phyloP scores from a whole-genome alignment of 352 stramenopile genomes.

The Globisporangium spinosum region DNA sequence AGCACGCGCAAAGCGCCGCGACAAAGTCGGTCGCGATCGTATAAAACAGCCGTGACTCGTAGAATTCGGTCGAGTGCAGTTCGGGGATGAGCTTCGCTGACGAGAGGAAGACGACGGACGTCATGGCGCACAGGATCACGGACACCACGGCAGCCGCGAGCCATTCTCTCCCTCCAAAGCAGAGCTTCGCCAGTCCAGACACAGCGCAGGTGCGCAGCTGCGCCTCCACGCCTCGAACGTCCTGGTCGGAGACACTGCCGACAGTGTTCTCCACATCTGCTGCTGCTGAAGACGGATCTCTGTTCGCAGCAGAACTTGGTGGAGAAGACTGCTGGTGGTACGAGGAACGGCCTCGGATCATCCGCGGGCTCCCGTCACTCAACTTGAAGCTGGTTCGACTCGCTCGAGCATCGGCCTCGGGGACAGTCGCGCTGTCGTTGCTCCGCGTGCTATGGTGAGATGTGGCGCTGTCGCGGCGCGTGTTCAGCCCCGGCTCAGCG shows the following conservation, averaged over 20 bases:
- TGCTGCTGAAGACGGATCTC: neutral
- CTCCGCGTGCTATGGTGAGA: constrained; percentile 29
- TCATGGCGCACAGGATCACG: constrained; percentile 25
- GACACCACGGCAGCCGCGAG: constrained; percentile 38
- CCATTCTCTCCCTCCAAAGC: constrained; percentile 39
- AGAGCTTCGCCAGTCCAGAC: constrained; percentile 19
- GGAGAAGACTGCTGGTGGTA: neutral
- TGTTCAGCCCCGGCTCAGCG: neutral
- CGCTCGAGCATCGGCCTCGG: constrained; percentile 1
- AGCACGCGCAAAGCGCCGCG: constrained; percentile 43
- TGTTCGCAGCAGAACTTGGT: neutral
- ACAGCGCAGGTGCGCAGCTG: constrained; percentile 29
- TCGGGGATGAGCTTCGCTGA: constrained; percentile 28
- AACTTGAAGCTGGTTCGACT: constrained; percentile 6
- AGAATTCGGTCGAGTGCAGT: constrained; percentile 48
- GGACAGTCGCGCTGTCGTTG: constrained; percentile 14
- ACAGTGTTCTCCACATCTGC: neutral
- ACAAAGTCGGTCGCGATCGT: constrained; percentile 58
- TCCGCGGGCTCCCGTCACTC: neutral
- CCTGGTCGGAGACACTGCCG: constrained; percentile 13
- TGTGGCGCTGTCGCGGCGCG: constrained; percentile 24
- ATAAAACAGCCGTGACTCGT: constrained; percentile 47
- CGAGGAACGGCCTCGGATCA: constrained; percentile 2
- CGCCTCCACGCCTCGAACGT: constrained; percentile 24
- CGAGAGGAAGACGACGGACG: constrained; percentile 32